Conservation (phyloP, 2,329 filamentous ascomycete species). For the Penicillium frequentans region DNA sequence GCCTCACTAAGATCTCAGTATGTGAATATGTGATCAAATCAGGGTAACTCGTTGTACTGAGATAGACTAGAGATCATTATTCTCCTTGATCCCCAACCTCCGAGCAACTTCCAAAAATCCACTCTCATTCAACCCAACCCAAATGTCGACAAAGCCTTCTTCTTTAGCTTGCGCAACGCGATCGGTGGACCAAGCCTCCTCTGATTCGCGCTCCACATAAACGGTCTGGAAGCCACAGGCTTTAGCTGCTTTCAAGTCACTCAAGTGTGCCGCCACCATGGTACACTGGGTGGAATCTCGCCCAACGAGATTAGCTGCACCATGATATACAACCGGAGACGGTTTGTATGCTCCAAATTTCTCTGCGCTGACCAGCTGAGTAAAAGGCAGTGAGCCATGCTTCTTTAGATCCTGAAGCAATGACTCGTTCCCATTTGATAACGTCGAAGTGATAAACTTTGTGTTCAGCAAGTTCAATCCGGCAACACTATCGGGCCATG, state of each 20-base stretch:
- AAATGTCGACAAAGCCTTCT: conserved; percentile 65
- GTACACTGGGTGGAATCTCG: conserved; percentile 62
- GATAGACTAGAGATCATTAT: neutral
- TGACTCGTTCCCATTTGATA: conserved; percentile 72
- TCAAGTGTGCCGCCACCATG: conserved; percentile 75
- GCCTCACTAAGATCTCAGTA: neutral
- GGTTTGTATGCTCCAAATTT: conserved; percentile 77
- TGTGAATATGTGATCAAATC: too few relatives aligned
- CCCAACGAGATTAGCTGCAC: conserved; percentile 62
- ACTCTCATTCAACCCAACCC: conserved; percentile 53
- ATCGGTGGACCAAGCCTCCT: conserved; percentile 62
- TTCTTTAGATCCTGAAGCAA: conserved; percentile 66
- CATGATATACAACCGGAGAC: conserved; percentile 64
- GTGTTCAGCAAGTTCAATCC: conserved; percentile 61
- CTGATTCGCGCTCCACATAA: conserved; percentile 67
- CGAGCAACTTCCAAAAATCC: conserved; percentile 56
- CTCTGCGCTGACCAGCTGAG: conserved; percentile 64
- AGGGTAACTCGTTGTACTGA: too few relatives aligned
- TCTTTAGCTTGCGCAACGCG: conserved; percentile 54
- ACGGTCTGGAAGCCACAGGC: conserved; percentile 66
- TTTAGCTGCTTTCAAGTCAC: conserved; percentile 67
- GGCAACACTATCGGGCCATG: conserved; percentile 63
- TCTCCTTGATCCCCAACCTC: conserved; percentile 41
- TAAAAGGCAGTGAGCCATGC: conserved; percentile 62
- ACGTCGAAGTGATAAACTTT: conserved; percentile 60